Percentiles rank a stretch among this genome's conserved stretches.
Evolutionary conservation across 2,329 filamentous ascomycete species (phyloP).

Genomic region (Calonectria pauciramosa): DNA sequence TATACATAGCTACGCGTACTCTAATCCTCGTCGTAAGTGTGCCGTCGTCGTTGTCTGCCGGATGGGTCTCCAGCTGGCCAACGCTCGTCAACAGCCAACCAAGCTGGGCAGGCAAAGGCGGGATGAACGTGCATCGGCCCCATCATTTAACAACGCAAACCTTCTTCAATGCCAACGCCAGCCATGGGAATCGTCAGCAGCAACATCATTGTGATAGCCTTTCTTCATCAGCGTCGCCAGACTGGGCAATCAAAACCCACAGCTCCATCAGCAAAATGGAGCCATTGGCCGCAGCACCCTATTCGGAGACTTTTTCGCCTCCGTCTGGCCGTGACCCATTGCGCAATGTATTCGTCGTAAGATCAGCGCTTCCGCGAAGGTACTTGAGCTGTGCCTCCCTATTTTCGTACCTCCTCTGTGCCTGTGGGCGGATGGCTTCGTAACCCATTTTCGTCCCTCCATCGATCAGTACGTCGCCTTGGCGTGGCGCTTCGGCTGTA

Average conservation of each 20-base stretch:
- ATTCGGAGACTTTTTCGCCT: constrained; percentile 31
- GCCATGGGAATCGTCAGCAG: constrained; percentile 17
- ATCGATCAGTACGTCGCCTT: neutral
- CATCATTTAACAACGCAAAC: constrained; percentile 7
- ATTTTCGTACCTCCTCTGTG: constrained; percentile 3
- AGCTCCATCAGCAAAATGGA: constrained; percentile 17
- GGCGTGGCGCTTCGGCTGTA: neutral
- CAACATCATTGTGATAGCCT: constrained; percentile 11
- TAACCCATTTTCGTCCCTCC: neutral
- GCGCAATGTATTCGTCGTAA: constrained; percentile 36
- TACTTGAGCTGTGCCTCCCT: constrained; percentile 14
- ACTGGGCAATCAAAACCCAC: neutral
- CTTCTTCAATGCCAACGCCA: neutral
- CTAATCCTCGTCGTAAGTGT: constrained; percentile 11
- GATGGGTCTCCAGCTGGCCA: constrained; percentile 23
- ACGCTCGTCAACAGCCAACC: constrained; percentile 17
- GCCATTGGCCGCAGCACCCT: constrained; percentile 16
- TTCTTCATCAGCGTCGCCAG: neutral
- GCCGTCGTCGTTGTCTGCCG: neutral
- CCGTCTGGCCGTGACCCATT: constrained; percentile 32
- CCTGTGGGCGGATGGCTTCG: neutral
- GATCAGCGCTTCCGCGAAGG: constrained; percentile 37
- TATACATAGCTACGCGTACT: constrained; percentile 24
- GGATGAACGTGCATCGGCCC: constrained; percentile 1
- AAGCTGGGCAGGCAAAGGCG: neutral